phyloP scores from a whole-genome alignment of 495 filamentous ascomycete species.

The Viridothelium virens region DNA sequence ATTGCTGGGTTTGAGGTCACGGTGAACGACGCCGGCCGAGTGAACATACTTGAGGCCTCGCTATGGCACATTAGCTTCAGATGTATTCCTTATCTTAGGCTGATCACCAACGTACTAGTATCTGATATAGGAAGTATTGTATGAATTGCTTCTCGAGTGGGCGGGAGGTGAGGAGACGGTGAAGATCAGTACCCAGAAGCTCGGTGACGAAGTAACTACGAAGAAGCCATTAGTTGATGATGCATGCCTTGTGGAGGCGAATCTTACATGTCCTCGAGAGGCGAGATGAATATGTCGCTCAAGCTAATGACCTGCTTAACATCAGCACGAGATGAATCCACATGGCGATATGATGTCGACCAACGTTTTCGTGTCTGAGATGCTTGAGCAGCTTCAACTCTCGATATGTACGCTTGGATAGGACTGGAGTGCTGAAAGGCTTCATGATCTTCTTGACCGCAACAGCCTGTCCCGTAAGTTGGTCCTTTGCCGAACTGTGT shows the following conservation, averaged over 20 bases:
- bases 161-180: slow-evolving; percentile 88
- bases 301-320: slow-evolving; percentile 77
- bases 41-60: slow-evolving; percentile 98
- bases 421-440: slow-evolving; percentile 94
- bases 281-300: slow-evolving; percentile 99
- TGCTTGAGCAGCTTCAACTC: slow-evolving; percentile 97
- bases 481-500: slow-evolving; percentile 84
- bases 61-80: slow-evolving; percentile 38
- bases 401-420: slow-evolving; percentile 94
- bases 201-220: slow-evolving; percentile 94
- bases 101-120: slow-evolving; percentile 57
- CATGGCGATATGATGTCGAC: slow-evolving; percentile 22
- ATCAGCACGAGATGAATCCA: background rate
- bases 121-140: slow-evolving; percentile 99
- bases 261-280: slow-evolving; percentile 91
- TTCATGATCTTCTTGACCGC: slow-evolving; percentile 99
- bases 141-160: slow-evolving; percentile 99
- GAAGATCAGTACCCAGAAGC: slow-evolving; percentile 91
- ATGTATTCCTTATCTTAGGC: slow-evolving; percentile 28
- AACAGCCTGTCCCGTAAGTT: slow-evolving; percentile 90
- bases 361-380: slow-evolving; percentile 90
- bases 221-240: slow-evolving; percentile 22
- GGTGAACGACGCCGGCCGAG: slow-evolving; percentile 94
- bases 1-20: slow-evolving; percentile 95
- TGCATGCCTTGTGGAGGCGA: background rate